Evolutionary conservation across 345 rosid species (phyloP).

Genomic region (Eucalyptus guilfoylei): DNA sequence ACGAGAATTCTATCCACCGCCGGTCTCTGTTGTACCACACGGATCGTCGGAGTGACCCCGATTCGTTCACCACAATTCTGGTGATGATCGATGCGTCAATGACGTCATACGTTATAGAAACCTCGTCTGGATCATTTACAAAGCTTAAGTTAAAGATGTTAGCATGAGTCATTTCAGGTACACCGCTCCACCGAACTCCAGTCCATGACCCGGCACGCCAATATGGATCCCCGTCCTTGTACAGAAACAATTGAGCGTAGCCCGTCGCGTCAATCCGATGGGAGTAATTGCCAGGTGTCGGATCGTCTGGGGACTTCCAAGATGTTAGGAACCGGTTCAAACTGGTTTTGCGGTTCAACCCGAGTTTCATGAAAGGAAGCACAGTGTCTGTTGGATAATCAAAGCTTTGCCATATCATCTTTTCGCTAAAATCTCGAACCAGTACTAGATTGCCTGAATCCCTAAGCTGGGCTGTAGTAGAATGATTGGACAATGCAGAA

Average conservation of each 20-base stretch:
- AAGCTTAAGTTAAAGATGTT: slow-evolving; percentile 19
- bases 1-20: slow-evolving; percentile 33
- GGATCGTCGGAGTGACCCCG: slow-evolving; percentile 13
- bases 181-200: slow-evolving; percentile 52
- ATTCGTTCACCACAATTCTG: slow-evolving; percentile 31
- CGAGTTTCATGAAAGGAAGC: neutral
- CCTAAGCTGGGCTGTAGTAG: neutral
- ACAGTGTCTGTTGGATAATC: slow-evolving; percentile 9
- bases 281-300: neutral
- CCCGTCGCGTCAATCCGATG: neutral
- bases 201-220: slow-evolving; percentile 29
- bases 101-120: slow-evolving; percentile 8
- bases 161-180: slow-evolving; percentile 30
- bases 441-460: slow-evolving; percentile 14
- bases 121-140: slow-evolving; percentile 18
- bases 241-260: neutral
- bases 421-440: neutral
- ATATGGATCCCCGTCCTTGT: neutral
- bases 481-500: neutral
- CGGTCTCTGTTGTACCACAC: slow-evolving; percentile 24
- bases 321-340: neutral
- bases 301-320: slow-evolving; percentile 11
- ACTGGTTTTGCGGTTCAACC: slow-evolving; percentile 1
- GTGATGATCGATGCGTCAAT: slow-evolving; percentile 14
- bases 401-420: slow-evolving; percentile 15